A percentile compares a stretch with the other conserved stretches of the same genome.
phyloP scores from a whole-genome alignment of 768 basidiomycete species.

The Podaxis rugospora region DNA sequence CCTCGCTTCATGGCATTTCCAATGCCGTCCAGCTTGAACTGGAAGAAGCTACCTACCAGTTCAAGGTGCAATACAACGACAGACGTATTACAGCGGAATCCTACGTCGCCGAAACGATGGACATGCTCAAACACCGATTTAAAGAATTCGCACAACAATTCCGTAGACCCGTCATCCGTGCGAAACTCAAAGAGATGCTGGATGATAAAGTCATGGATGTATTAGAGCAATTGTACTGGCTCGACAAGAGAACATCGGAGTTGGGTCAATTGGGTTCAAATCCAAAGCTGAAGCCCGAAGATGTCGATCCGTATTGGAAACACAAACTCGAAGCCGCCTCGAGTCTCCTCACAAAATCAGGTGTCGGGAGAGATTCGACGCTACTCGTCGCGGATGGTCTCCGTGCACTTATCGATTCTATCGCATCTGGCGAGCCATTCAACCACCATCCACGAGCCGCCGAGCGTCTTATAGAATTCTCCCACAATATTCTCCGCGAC shows the following conservation, averaged over 20 bases:
- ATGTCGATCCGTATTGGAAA: slow-evolving; percentile 88
- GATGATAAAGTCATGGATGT: slow-evolving; percentile 98
- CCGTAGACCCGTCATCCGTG: slow-evolving; percentile 83
- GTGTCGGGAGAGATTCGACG: slow-evolving; percentile 92
- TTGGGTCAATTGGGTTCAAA: slow-evolving; percentile 68
- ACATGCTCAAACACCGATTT: slow-evolving; percentile 86
- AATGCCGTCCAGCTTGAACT: slow-evolving; percentile 97
- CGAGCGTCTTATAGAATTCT: slow-evolving; percentile 88
- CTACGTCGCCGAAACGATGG: slow-evolving; percentile 97
- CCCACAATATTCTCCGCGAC: slow-evolving; percentile 89
- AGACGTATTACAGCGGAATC: slow-evolving; percentile 91
- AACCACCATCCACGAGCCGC: slow-evolving; percentile 85
- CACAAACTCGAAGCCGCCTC: slow-evolving; percentile 96
- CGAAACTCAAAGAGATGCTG: slow-evolving; percentile 86
- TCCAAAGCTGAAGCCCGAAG: slow-evolving; percentile 62
- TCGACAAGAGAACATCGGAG: slow-evolving; percentile 81
- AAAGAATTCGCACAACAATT: slow-evolving; percentile 82
- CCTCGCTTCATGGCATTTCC: slow-evolving; percentile 90
- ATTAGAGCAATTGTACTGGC: slow-evolving; percentile 95
- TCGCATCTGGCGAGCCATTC: slow-evolving; percentile 87
- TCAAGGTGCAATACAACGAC: slow-evolving; percentile 99
- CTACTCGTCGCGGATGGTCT: slow-evolving; percentile 92
- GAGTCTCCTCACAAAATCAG: slow-evolving; percentile 91
- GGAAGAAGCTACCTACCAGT: slow-evolving; percentile 96
- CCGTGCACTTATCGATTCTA: slow-evolving; percentile 83